A percentile compares a stretch with the other conserved stretches of the same genome.
Evolutionary conservation across 2,329 filamentous ascomycete genomes (phyloP).

Genomic region (Ophiocordyceps sinensis): DNA sequence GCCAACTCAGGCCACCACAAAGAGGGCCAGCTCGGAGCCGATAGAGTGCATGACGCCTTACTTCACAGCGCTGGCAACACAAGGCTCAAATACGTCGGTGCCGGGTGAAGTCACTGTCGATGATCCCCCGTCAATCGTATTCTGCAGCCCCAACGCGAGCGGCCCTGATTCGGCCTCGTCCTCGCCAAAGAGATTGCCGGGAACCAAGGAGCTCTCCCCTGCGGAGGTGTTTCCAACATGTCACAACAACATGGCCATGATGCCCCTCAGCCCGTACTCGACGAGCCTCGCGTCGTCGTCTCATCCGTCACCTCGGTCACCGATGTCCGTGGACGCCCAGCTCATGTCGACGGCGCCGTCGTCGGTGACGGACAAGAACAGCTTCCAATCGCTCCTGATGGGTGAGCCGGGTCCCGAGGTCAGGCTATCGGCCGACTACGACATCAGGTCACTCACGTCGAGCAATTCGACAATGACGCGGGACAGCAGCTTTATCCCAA

Average conservation of each 20-base stretch:
- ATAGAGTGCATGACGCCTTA: conserved; percentile 21
- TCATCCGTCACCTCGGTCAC: conserved; percentile 50
- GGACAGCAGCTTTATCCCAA: conserved; percentile 39
- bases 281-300: conserved; percentile 50
- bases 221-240: conserved; percentile 35
- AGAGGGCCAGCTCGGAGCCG: conserved; percentile 30
- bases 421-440: conserved; percentile 53
- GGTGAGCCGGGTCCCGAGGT: conserved; percentile 61
- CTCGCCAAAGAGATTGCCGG: conserved; percentile 27
- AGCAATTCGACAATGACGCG: conserved; percentile 66
- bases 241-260: conserved; percentile 26
- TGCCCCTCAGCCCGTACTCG: conserved; percentile 50
- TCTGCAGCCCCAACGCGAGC: conserved; percentile 20
- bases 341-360: conserved; percentile 63
- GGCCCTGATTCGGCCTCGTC: conserved; percentile 25
- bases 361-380: conserved; percentile 56
- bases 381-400: conserved; percentile 55
- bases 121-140: conserved; percentile 26
- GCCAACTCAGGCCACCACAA: conserved; percentile 11
- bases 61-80: conserved; percentile 24
- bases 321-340: conserved; percentile 56
- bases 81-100: conserved; percentile 9
- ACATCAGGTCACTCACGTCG: conserved; percentile 60
- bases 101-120: conserved; percentile 26
- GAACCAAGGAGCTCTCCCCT: conserved; percentile 31